A percentile compares a stretch with the other conserved stretches of the same genome.
phyloP scores from a whole-genome alignment of 2,329 filamentous ascomycete genomes.

The Ceratocystis albifundus region DNA sequence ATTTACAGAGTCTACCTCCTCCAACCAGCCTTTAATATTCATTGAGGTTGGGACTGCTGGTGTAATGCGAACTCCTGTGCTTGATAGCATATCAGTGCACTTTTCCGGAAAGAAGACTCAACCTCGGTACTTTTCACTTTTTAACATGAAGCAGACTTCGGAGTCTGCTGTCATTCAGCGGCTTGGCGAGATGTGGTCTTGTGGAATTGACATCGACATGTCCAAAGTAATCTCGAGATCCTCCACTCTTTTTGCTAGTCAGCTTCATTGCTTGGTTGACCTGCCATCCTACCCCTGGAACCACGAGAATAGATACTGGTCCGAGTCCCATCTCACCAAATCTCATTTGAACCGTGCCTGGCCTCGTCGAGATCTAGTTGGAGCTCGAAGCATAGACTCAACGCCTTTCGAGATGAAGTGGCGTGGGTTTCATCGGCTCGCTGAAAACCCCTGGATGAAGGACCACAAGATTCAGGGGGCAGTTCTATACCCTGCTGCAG shows the following conservation, averaged over 20 bases:
- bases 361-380: conserved; percentile 42
- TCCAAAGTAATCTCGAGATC: conserved; percentile 25
- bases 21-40: conserved; percentile 29
- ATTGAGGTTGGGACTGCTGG: conserved; percentile 35
- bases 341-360: conserved; percentile 36
- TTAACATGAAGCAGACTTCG: conserved; percentile 22
- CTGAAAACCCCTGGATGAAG: conserved; percentile 42
- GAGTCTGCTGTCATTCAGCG: conserved; percentile 28
- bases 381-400: conserved; percentile 36
- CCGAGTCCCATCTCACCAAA: conserved; percentile 39
- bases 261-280: conserved; percentile 32
- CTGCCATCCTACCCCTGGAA: conserved; percentile 47
- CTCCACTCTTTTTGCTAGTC: too few species aligned
- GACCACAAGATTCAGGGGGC: conserved; percentile 43
- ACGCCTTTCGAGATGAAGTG: conserved; percentile 38
- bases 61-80: conserved; percentile 31
- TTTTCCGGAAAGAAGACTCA: conserved; percentile 17
- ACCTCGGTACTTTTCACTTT: conserved; percentile 17
- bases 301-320: conserved; percentile 42
- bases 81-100: conserved; percentile 30
- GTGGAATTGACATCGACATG: conserved; percentile 30
- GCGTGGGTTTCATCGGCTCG: conserved; percentile 39
- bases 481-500: conserved; percentile 41
- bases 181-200: conserved; percentile 32
- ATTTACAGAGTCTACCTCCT: conserved; percentile 18